These are phyloP conservation scores for Mrakiaceae sp. DNA, from an alignment of 1,284 basidiomycete species.

Conservation along the genomic window DNA sequence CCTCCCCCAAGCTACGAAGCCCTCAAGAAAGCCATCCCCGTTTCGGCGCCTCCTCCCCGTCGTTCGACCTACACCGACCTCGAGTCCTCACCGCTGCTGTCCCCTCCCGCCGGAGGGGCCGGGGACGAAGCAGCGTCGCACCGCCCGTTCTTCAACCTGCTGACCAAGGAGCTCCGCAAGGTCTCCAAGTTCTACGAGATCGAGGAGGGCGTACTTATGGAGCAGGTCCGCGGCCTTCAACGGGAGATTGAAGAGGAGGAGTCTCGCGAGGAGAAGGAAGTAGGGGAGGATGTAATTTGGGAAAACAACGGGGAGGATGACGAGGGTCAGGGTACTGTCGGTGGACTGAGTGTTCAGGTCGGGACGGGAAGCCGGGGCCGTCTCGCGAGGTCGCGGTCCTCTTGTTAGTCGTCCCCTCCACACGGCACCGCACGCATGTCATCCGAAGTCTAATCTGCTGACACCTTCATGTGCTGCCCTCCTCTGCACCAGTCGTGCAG, in stretches of 20 bases:
- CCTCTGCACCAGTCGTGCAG: no score
- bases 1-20: slow-evolving; percentile 53
- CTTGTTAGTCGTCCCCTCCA: no score
- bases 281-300: slow-evolving; percentile 35
- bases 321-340: slow-evolving; percentile 19
- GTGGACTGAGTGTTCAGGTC: not conserved
- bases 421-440: no score
- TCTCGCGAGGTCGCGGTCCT: not conserved
- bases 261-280: slow-evolving; percentile 37
- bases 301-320: slow-evolving; percentile 18
- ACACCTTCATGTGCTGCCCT: no score
- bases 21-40: slow-evolving; percentile 57
- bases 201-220: slow-evolving; percentile 60
- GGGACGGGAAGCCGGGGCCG: not conserved
- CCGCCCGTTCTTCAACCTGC: slow-evolving; percentile 53
- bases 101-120: slow-evolving; percentile 24
- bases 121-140: slow-evolving; percentile 44
- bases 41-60: slow-evolving; percentile 29
- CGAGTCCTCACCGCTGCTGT: slow-evolving; percentile 41
- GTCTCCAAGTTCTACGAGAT: slow-evolving; percentile 66
- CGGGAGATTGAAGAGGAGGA: slow-evolving; percentile 57
- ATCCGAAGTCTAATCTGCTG: no score
- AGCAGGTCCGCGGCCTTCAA: slow-evolving; percentile 53
- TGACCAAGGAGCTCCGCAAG: slow-evolving; percentile 77
- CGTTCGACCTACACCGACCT: slow-evolving; percentile 55